Percentiles rank a stretch among this genome's conserved stretches.
phyloP scores from a whole-genome alignment of 1,139 yeast species.

The Debaryomycetaceae sp. region DNA sequence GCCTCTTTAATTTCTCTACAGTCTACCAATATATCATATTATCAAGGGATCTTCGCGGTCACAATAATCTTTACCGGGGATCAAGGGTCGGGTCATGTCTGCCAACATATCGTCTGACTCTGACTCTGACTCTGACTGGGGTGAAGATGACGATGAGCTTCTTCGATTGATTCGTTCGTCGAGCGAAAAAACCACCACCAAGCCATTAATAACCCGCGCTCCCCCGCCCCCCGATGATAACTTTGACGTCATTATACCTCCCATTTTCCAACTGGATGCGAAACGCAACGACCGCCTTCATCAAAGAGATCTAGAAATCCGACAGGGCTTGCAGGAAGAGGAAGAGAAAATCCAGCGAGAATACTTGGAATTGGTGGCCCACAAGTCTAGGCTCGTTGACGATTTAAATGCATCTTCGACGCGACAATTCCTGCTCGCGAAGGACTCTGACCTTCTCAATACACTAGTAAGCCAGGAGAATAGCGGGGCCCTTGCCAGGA shows the following conservation, averaged over 20 bases:
- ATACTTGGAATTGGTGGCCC: constrained; percentile 6
- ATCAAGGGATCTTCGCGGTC: too few species aligned
- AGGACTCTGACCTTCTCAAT: constrained; percentile 5
- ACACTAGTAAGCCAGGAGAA: constrained; percentile 5
- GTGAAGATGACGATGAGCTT: constrained; percentile 2
- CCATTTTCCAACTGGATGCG: constrained; percentile 18
- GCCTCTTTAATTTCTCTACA: too few species aligned
- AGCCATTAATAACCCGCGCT: too few species aligned
- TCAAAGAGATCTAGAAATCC: not conserved
- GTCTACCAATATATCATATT: too few species aligned
- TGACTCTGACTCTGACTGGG: too few species aligned
- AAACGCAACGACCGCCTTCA: constrained; percentile 13
- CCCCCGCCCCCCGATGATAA: constrained; percentile 6
- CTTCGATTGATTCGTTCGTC: constrained; percentile 1
- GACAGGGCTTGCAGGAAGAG: not conserved
- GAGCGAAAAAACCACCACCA: too few species aligned
- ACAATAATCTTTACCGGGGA: too few species aligned
- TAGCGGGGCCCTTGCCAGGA: constrained; percentile 2
- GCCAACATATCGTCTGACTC: too few species aligned
- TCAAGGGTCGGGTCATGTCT: too few species aligned
- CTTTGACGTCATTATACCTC: constrained; percentile 13
- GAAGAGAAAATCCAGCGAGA: constrained; percentile 2
- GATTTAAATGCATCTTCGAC: constrained; percentile 24
- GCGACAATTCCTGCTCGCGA: constrained; percentile 3
- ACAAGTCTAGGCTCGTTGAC: constrained; percentile 6